A percentile compares a stretch with the other conserved stretches of the same genome.
Evolutionary conservation across 2,329 filamentous ascomycete species (phyloP).

Genomic region (Chrysoporthe austroafricana): DNA sequence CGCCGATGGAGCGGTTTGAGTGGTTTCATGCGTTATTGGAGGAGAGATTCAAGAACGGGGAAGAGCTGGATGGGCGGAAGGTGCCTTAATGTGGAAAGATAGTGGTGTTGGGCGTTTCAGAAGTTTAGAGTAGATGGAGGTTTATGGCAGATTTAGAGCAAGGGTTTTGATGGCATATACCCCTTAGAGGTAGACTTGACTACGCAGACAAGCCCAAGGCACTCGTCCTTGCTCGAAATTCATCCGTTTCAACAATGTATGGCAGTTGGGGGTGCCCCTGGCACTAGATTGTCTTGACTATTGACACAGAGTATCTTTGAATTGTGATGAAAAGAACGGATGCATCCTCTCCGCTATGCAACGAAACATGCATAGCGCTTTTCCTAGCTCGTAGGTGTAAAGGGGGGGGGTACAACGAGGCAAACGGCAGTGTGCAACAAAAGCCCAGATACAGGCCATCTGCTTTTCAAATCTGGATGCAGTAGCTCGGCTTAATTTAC

Average conservation of each 20-base stretch:
- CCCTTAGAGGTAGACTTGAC: neutral
- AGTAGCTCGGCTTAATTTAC: slow-evolving; percentile 31
- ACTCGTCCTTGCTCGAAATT: neutral
- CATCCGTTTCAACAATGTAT: neutral
- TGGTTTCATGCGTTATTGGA: slow-evolving; percentile 71
- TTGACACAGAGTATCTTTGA: neutral
- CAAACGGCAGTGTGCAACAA: neutral
- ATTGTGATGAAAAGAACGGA: too few relatives aligned
- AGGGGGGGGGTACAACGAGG: too few relatives aligned
- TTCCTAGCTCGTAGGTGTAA: neutral
- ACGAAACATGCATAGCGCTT: neutral
- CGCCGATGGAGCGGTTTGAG: slow-evolving; percentile 69
- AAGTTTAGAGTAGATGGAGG: neutral
- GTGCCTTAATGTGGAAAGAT: slow-evolving; percentile 3
- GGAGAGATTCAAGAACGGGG: slow-evolving; percentile 57
- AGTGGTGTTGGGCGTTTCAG: neutral
- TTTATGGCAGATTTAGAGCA: neutral
- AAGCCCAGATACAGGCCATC: neutral
- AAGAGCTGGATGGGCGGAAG: slow-evolving; percentile 44
- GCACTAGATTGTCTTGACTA: neutral
- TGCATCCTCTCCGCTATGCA: neutral
- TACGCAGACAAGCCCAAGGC: neutral
- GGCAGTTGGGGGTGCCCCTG: neutral
- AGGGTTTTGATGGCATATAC: neutral
- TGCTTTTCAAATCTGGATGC: neutral